Conservation (phyloP, 1,139 yeast species). For the Yamadazyma atmosphaerica region DNA sequence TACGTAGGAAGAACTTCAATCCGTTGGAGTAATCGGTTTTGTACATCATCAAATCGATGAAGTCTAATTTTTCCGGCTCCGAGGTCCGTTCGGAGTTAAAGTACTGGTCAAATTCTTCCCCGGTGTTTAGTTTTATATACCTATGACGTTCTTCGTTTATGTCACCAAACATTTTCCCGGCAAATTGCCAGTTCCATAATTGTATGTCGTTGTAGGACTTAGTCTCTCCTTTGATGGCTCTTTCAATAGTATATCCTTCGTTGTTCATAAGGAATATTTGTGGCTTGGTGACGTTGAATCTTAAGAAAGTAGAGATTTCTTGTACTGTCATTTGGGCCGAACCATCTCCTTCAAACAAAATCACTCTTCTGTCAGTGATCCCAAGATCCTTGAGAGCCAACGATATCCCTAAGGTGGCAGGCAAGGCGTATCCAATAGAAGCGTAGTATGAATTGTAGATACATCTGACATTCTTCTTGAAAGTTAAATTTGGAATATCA, state of each 20-base stretch:
- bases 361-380: constrained; percentile 49
- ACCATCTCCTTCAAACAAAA: constrained; percentile 85
- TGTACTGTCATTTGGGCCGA: constrained; percentile 89
- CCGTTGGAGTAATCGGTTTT: constrained; percentile 18
- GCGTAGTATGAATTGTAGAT: constrained; percentile 73
- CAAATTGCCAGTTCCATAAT: constrained; percentile 73
- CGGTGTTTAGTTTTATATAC: constrained; percentile 31
- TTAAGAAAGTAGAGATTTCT: constrained; percentile 69
- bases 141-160: constrained; percentile 31
- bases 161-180: constrained; percentile 72
- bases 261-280: constrained; percentile 74
- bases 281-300: constrained; percentile 47
- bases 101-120: constrained; percentile 26
- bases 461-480: constrained; percentile 52
- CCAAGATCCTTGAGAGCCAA: constrained; percentile 62
- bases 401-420: constrained; percentile 79
- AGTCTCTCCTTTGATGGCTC: constrained; percentile 76
- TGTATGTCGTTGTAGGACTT: constrained; percentile 79
- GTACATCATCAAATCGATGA: constrained; percentile 15
- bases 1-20: constrained; percentile 10
- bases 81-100: too few species aligned
- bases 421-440: constrained; percentile 85
- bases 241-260: constrained; percentile 84
- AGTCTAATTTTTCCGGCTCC: constrained; percentile 13
- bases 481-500: constrained; percentile 60